A percentile compares a stretch with the other conserved stretches of the same genome.
These are phyloP conservation scores for Groenewaldozyma auringiensis DNA, from an alignment of 1,139 yeast species.

Conservation along the genomic window DNA sequence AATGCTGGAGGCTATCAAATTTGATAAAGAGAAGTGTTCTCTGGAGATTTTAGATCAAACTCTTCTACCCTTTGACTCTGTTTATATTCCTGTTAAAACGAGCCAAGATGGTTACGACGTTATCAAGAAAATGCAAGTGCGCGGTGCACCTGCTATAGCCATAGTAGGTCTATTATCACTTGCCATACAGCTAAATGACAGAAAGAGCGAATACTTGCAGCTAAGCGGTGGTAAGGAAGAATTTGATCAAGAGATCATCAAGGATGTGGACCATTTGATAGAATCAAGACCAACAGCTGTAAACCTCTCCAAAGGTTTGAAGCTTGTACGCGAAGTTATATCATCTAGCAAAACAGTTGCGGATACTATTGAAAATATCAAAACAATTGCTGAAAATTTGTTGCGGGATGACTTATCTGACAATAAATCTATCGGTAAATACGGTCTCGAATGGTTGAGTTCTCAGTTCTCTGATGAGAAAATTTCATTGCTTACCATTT, in stretches of 20 bases:
- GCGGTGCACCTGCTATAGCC: slow-evolving; percentile 99
- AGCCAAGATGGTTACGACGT: slow-evolving; percentile 73
- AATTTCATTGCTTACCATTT: slow-evolving; percentile 74
- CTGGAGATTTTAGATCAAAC: slow-evolving; percentile 75
- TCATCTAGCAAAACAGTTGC: not conserved
- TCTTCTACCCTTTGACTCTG: slow-evolving; percentile 68
- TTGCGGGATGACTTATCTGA: slow-evolving; percentile 71
- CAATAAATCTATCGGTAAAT: slow-evolving; percentile 67
- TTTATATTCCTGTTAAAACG: slow-evolving; percentile 51
- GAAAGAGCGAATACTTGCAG: slow-evolving; percentile 2
- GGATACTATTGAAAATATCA: slow-evolving; percentile 32
- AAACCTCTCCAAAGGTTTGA: slow-evolving; percentile 72
- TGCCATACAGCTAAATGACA: slow-evolving; percentile 51
- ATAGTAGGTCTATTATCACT: slow-evolving; percentile 84
- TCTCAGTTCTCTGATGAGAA: slow-evolving; percentile 12
- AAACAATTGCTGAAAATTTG: slow-evolving; percentile 48
- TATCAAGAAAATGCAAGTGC: slow-evolving; percentile 83
- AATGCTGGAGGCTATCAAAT: slow-evolving; percentile 52
- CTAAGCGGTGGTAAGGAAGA: slow-evolving; percentile 11
- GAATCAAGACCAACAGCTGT: slow-evolving; percentile 94
- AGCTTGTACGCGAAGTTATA: slow-evolving; percentile 41
- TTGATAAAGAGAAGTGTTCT: slow-evolving; percentile 40
- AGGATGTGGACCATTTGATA: slow-evolving; percentile 56
- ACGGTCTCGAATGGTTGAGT: slow-evolving; percentile 65
- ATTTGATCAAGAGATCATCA: slow-evolving; percentile 18